Evolutionary conservation across 805 yeast species (phyloP), one percentile per base, ranked within the genome.

Genomic region (Zygosaccharomyces siamensis): DNA sequence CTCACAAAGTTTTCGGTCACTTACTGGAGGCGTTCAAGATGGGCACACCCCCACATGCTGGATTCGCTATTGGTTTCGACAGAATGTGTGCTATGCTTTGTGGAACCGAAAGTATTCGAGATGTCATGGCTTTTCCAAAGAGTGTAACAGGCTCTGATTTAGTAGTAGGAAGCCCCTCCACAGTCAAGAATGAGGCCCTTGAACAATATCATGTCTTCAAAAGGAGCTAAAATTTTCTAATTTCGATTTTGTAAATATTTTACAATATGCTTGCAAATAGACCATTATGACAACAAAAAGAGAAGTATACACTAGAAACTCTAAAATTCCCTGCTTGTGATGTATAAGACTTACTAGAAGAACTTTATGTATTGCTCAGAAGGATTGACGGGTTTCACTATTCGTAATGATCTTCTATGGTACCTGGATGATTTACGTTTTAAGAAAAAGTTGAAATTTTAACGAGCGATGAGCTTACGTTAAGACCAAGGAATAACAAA

Each of bases 41-140:
- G 70, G 99, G 99, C 1, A 89, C 98, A 61, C 99, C 99, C 1
- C 99, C 99, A 0, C 99, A 93, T 69, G 97, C 97, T 2, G 99
- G 99, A 0, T 73, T 93, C 33, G 99, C 99, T 0, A 73, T 93
- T 31, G 99, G 99, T 0, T 86, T 93, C 57, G 99, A 93, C 64
- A 73, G 99, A 53, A 72, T 93, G 73, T 83, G 95, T 59, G 93
- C 99, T 0, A 89, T 92, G 92, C 63, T 92, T 28, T 67, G 83
- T n/a, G 93, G 89, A 0, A 74, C 84, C 16, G 61, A 73, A 4
- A 86, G 88, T 53, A 90, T 93, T 30, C 72, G 97, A 55, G 97
- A 93, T 62, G 98, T 93, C 3, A 84, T 93, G 51, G 96, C 98
- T 1, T 93, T 93, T 66, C 99, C 99, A 2, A 93, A 93, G 70